These are phyloP conservation scores for Conoideocrella luteorostrata DNA, from an alignment of 2,329 filamentous ascomycete genomes.

Conservation along the genomic window DNA sequence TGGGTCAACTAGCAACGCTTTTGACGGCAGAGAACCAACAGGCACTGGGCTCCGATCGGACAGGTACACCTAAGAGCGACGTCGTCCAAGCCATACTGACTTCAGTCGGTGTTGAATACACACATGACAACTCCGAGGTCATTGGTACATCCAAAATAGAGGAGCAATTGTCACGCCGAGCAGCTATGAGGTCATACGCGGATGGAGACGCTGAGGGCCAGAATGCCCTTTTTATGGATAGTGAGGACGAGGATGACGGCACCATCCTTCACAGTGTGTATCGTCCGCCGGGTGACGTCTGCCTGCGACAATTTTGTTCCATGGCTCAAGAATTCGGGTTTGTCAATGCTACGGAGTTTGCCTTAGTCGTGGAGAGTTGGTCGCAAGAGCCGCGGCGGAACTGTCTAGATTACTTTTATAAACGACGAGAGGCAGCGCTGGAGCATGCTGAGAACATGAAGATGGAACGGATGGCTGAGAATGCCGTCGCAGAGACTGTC, in stretches of 20 bases:
- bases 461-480: slow-evolving; percentile 4
- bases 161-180: slow-evolving; percentile 70
- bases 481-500: slow-evolving; percentile 1
- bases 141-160: slow-evolving; percentile 91
- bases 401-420: slow-evolving; percentile 77
- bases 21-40: slow-evolving; percentile 43
- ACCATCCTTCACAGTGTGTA: slow-evolving; percentile 41
- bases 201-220: slow-evolving; percentile 40
- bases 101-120: slow-evolving; percentile 85
- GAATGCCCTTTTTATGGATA: slow-evolving; percentile 53
- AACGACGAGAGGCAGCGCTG: slow-evolving; percentile 48
- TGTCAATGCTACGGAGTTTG: slow-evolving; percentile 72
- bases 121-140: slow-evolving; percentile 93
- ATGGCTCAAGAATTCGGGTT: slow-evolving; percentile 82
- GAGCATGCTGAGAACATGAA: slow-evolving; percentile 11
- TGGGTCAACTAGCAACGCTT: slow-evolving; percentile 62
- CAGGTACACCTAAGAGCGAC: slow-evolving; percentile 50
- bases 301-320: slow-evolving; percentile 77
- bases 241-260: slow-evolving; percentile 26
- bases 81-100: slow-evolving; percentile 84
- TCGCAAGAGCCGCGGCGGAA: slow-evolving; percentile 74
- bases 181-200: slow-evolving; percentile 52
- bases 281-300: slow-evolving; percentile 67
- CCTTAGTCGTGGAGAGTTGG: slow-evolving; percentile 83
- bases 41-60: slow-evolving; percentile 25